phyloP scores from a whole-genome alignment of 306 rosid genomes.

The Sicyos edulis region DNA sequence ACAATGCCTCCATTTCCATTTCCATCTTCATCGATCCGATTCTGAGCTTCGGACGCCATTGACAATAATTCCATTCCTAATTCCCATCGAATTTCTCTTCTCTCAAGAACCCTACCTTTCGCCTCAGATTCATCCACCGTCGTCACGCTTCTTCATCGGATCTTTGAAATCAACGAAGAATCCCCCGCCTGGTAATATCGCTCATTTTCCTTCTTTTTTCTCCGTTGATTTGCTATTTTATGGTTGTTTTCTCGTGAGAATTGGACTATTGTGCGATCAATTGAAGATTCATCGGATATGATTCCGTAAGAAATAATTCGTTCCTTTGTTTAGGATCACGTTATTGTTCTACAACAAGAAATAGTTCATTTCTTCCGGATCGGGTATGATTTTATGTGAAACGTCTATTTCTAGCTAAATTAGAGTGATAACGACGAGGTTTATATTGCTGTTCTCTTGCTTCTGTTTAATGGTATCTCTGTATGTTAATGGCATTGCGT shows the following conservation, averaged over 20 bases:
- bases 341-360: not conserved
- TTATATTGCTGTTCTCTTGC: not conserved
- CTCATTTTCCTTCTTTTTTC: not conserved
- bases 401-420: not conserved
- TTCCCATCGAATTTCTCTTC: constrained; percentile 11
- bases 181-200: constrained; percentile 19
- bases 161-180: not conserved
- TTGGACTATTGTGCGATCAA: not conserved
- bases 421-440: not conserved
- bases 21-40: not conserved
- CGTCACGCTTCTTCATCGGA: constrained; percentile 13
- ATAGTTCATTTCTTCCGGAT: not conserved
- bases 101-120: constrained; percentile 11
- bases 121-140: constrained; percentile 20
- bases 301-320: not conserved
- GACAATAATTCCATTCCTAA: not conserved
- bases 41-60: not conserved
- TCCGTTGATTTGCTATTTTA: not conserved
- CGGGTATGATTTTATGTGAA: not conserved
- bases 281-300: not conserved
- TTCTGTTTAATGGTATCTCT: no score
- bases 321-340: not conserved
- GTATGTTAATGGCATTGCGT: not conserved
- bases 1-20: not conserved
- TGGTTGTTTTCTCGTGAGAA: not conserved